These are phyloP conservation scores for Pelargonium cotyledonis DNA, from an alignment of 441 rosid species.

Conservation along the genomic window DNA sequence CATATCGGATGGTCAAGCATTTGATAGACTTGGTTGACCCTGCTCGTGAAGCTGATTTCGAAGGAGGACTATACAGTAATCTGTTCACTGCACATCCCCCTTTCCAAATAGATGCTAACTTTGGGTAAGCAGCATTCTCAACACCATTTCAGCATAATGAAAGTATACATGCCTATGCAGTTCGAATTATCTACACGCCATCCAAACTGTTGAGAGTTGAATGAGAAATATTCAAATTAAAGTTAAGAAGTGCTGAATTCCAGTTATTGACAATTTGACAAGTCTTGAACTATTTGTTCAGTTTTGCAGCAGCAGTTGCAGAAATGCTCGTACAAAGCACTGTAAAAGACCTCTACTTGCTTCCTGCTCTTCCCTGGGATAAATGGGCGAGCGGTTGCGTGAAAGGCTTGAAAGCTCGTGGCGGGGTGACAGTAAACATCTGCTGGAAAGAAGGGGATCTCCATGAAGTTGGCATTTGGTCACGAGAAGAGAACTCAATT, in stretches of 20 bases:
- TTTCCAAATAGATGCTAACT: conserved; percentile 27
- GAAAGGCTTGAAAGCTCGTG: conserved; percentile 16
- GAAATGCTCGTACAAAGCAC: conserved; percentile 23
- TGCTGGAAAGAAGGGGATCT: conserved; percentile 18
- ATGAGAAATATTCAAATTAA: neutral
- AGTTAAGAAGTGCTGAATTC: neutral
- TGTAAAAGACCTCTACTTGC: conserved; percentile 17
- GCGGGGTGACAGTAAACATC: conserved; percentile 16
- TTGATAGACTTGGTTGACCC: conserved; percentile 20
- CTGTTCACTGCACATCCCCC: conserved; percentile 25
- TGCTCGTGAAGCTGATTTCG: conserved; percentile 16
- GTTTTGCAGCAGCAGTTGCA: conserved; percentile 11
- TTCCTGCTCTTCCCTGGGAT: conserved; percentile 20
- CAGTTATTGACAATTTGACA: neutral
- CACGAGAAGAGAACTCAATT: conserved; percentile 3
- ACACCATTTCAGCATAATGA: neutral
- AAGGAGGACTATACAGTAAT: conserved; percentile 24
- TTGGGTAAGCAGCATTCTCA: conserved; percentile 18
- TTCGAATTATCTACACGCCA: neutral
- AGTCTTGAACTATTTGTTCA: neutral
- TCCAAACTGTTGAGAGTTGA: too few relatives aligned
- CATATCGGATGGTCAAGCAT: conserved; percentile 22
- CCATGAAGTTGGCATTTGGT: conserved; percentile 14
- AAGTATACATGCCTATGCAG: neutral
- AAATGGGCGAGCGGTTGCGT: conserved; percentile 18